phyloP scores from a whole-genome alignment of 441 rosid species.

The Pelargonium myrrhifolium region DNA sequence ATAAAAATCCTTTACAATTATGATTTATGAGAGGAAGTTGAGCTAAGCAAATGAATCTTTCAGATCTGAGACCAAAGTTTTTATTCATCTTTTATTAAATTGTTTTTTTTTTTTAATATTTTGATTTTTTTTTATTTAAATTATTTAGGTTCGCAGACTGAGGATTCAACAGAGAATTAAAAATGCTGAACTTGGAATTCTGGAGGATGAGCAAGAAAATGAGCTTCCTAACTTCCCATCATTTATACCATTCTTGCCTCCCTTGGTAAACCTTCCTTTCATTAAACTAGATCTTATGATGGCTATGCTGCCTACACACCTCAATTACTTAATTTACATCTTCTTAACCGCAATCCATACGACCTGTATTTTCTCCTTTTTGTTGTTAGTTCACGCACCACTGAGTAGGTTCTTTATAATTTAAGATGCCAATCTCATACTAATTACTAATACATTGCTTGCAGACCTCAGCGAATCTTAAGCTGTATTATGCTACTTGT shows the following conservation, averaged over 20 bases:
- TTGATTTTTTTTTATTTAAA: too few relatives aligned
- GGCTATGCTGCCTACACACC: background rate
- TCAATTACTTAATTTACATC: background rate
- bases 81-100: background rate
- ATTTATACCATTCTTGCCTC: slow-evolving; percentile 94
- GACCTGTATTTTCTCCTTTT: background rate
- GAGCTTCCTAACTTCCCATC: slow-evolving; percentile 93
- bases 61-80: background rate
- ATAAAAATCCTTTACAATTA: too few relatives aligned
- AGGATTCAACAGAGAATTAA: slow-evolving; percentile 85
- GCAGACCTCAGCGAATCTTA: slow-evolving; percentile 82
- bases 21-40: background rate
- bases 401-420: background rate
- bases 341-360: background rate
- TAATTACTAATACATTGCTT: slow-evolving; percentile 15
- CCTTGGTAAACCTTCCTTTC: slow-evolving; percentile 47
- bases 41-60: background rate
- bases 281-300: background rate
- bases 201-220: slow-evolving; percentile 44
- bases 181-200: slow-evolving; percentile 64
- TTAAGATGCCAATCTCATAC: background rate
- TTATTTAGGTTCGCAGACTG: slow-evolving; percentile 70
- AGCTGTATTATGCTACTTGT: slow-evolving; percentile 72
- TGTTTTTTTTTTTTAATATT: background rate
- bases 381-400: background rate